A percentile compares a stretch with the other conserved stretches of the same genome.
These are phyloP conservation scores for Chlorella sp. DNA, from an alignment of 139 green algal genomes.

Conservation along the genomic window DNA sequence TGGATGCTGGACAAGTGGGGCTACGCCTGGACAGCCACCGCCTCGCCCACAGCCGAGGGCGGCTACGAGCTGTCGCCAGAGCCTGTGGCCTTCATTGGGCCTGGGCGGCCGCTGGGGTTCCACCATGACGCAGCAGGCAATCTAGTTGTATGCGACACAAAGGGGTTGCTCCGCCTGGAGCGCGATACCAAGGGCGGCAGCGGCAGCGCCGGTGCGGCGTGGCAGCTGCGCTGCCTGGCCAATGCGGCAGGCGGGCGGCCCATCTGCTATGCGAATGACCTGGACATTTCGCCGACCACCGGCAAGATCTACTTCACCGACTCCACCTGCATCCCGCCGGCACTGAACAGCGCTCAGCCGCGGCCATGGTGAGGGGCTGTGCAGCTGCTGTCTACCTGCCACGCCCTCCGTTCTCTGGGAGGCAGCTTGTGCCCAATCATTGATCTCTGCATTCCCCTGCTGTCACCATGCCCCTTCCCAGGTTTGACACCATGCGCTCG, in stretches of 20 bases:
- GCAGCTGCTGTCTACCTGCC: too few relatives aligned
- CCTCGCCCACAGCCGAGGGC: background rate
- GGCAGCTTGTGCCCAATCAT: too few relatives aligned
- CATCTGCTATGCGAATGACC: conserved; percentile 68
- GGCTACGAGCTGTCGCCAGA: background rate
- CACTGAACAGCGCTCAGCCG: conserved; percentile 1
- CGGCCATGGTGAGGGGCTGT: conserved; percentile 20
- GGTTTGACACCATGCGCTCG: conserved; percentile 49
- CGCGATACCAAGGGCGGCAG: background rate
- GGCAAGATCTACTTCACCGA: conserved; percentile 65
- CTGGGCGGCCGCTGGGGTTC: conserved; percentile 51
- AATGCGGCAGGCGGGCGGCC: background rate
- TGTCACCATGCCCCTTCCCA: background rate
- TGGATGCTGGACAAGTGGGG: conserved; percentile 51
- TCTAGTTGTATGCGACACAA: conserved; percentile 44
- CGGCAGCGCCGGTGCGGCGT: background rate
- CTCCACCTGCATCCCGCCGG: conserved; percentile 32
- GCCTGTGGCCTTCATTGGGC: conserved; percentile 42
- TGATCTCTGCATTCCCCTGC: too few relatives aligned
- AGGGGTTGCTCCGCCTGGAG: conserved; percentile 54
- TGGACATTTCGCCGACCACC: conserved; percentile 52
- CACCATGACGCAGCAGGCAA: conserved; percentile 29
- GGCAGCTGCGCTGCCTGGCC: conserved; percentile 29
- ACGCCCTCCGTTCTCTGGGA: too few relatives aligned
- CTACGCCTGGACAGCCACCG: conserved; percentile 2